Conservation (phyloP, 192 early-diverging fungal species). For the Lobosporangium transversale region DNA sequence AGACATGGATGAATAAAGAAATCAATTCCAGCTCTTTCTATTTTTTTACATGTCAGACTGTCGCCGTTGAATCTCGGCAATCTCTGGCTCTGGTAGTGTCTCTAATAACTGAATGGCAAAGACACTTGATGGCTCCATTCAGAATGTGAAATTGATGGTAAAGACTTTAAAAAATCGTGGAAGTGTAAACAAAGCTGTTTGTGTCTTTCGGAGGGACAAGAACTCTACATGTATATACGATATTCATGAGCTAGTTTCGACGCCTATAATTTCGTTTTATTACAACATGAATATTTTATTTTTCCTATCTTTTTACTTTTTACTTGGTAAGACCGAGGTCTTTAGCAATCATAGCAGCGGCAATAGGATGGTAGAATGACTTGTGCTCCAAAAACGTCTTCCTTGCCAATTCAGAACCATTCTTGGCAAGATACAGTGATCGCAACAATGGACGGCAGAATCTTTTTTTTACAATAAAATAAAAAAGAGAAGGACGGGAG, state of each 20-base stretch:
- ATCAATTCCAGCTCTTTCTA: too few relatives aligned
- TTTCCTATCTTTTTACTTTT: background rate
- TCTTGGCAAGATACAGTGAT: conserved; percentile 70
- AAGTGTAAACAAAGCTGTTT: too few relatives aligned
- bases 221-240: too few relatives aligned
- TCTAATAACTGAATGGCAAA: conserved; percentile 28
- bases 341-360: conserved; percentile 86
- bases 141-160: too few relatives aligned
- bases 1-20: background rate
- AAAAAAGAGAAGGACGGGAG: background rate
- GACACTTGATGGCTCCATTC: conserved; percentile 36
- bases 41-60: conserved; percentile 47
- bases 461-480: too few relatives aligned
- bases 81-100: conserved; percentile 36
- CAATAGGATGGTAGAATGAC: conserved; percentile 95
- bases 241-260: too few relatives aligned
- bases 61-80: conserved; percentile 35
- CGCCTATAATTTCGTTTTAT: background rate
- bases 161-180: too few relatives aligned
- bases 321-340: conserved; percentile 62
- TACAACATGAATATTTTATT: background rate
- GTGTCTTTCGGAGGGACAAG: too few relatives aligned
- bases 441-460: conserved; percentile 56
- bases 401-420: conserved; percentile 79
- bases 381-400: conserved; percentile 81